Conservation (phyloP, 225 moss, liverwort and hornwort genomes). For the Ulota crispa region DNA sequence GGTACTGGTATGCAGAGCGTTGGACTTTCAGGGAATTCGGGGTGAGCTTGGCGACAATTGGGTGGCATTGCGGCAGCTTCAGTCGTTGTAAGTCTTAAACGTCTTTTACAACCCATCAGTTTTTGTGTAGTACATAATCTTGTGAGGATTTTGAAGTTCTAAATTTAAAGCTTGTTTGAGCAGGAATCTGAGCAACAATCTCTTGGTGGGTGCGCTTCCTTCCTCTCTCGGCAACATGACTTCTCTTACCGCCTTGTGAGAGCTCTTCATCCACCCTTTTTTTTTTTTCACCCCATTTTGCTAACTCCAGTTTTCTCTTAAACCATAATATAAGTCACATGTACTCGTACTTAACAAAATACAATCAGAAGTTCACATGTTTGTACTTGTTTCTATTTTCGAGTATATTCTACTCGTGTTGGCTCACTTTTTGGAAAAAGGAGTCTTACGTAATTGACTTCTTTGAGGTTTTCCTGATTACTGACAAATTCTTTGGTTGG, state of each 20-base stretch:
- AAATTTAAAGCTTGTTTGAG: not conserved
- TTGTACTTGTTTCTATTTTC: no score
- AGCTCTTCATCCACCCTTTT: not conserved
- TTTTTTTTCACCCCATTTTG: no score
- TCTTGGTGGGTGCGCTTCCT: conserved; percentile 65
- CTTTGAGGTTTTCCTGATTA: not conserved
- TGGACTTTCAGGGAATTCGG: conserved; percentile 62
- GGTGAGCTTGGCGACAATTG: conserved; percentile 60
- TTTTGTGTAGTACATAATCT: not conserved
- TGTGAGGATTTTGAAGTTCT: not conserved
- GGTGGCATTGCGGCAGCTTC: conserved; percentile 52
- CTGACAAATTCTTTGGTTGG: conserved; percentile 10
- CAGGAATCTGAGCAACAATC: conserved; percentile 91
- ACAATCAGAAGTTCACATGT: no score
- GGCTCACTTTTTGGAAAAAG: not conserved
- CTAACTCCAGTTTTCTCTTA: no score
- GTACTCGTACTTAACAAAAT: no score
- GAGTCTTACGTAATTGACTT: not conserved
- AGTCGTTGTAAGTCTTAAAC: conserved; percentile 56
- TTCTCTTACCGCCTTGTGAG: conserved; percentile 65
- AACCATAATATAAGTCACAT: no score
- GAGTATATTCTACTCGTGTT: not conserved
- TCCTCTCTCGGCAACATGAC: conserved; percentile 59
- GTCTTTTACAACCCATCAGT: not conserved
- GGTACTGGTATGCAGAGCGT: conserved; percentile 43